Percentiles rank a stretch among this genome's conserved stretches.
These are phyloP conservation scores for Pilasporangium apinafurcum DNA, from an alignment of 352 stramenopile genomes.

Conservation along the genomic window DNA sequence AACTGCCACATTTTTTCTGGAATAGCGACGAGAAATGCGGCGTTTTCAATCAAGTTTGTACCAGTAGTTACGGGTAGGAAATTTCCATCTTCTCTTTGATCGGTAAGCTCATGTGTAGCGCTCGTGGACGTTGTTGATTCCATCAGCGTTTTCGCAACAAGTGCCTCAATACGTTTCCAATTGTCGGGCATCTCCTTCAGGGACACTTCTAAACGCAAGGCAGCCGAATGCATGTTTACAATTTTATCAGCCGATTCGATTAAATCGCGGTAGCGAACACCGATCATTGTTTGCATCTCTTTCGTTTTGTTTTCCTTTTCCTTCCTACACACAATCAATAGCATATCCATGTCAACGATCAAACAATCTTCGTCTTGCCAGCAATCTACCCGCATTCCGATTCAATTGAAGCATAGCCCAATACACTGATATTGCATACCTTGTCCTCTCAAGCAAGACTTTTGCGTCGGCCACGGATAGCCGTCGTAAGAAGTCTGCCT, in stretches of 20 bases:
- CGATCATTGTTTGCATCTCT: conserved; percentile 92
- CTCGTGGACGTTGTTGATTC: conserved; percentile 11
- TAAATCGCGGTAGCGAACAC: conserved; percentile 88
- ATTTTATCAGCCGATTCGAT: conserved; percentile 93
- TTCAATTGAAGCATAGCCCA: too few species aligned
- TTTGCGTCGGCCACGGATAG: conserved; percentile 81
- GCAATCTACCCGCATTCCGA: too few species aligned
- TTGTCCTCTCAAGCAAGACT: conserved; percentile 72
- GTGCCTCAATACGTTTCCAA: conserved; percentile 62
- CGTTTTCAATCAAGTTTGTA: too few species aligned
- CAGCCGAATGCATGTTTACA: conserved; percentile 88
- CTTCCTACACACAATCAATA: conserved; percentile 23
- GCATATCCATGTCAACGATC: too few species aligned
- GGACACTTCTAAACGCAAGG: conserved; percentile 68
- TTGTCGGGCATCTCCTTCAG: conserved; percentile 83
- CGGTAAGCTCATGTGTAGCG: not conserved
- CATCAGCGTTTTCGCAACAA: conserved; percentile 22
- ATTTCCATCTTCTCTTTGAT: not conserved
- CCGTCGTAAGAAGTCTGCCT: conserved; percentile 62
- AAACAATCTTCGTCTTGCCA: too few species aligned
- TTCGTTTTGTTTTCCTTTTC: conserved; percentile 85
- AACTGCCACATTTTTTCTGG: conserved; percentile 66
- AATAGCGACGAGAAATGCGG: conserved; percentile 46
- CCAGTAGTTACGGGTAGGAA: not conserved
- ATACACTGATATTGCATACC: conserved; percentile 16